Base-by-base conservation (phyloP, 1,284 basidiomycete species). In the Melampsora americana region DNA sequence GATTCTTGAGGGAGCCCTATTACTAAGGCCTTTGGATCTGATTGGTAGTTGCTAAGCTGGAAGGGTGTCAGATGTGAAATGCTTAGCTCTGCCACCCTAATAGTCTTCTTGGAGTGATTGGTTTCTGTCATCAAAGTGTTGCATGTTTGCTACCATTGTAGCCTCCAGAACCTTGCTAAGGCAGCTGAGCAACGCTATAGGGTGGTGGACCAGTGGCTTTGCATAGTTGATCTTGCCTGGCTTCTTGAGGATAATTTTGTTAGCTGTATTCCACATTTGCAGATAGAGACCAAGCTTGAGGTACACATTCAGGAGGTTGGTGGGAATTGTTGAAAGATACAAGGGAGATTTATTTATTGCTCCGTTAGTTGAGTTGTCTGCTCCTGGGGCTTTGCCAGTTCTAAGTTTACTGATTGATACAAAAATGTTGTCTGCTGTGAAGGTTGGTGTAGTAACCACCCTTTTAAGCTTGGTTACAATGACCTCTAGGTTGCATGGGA, bases 151-250 rank as follows among this genome's bases (percentile, higher is more conserved):
- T 1, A 44, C 66, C 1, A 70, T 5, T 20, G 42, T 61, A 3
- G 59, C 20, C 32, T 70, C 68, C 9, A 70, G 35, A 23, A 70
- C 9, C 32, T 69, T 69, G 28, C 46, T 32, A 5, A 69, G 23
- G 11, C 42, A 28, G 50, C 35, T 69, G 18, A 69, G 53, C 16
- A 69, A 42, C 1, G 44, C 18, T 9, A 69, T 69, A 6, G 66
- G 66, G 44, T 23, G 46, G 48, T 69, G 53, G 5, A 46, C 66
- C 5, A 5, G 5, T 14, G 66, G 66, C 20, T 50, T 50, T 4
- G 66, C 46, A 28, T 69, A 69, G 48, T 69, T 26, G 6, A 46
- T 42, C 28, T 56, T 50, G 18, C 66, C 66, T 6, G 44, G 50
- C 39, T 60, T 69, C 5, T 18, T 46, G 69, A 70, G 50, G 56